Evolutionary conservation across 2,329 filamentous ascomycete genomes (phyloP), one percentile per base, ranked within the genome.

Genomic region (Torrubiella hemipterigena): DNA sequence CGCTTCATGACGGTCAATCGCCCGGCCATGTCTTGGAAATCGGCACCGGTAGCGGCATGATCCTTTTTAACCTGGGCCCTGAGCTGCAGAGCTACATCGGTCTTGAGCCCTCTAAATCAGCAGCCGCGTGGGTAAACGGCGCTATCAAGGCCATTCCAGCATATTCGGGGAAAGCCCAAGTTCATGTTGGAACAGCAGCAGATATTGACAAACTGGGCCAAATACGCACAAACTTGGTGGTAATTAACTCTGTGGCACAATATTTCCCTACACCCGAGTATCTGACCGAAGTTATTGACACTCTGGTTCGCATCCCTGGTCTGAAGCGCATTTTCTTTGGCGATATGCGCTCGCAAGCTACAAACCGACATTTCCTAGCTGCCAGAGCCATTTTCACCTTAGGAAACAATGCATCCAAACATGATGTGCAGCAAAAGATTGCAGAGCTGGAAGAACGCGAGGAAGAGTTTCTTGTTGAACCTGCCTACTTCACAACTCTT

Each of bases 1-100:
- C 40, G 0, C 38, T 51, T 2, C 36, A 27, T 9, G 38, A 45
- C 5, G 40, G 36, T 7, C 21, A 17, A 10, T 11, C 6, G 5
- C 22, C 35, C 3, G 34, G 35, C 2, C 26, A 41, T n/a, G 42
- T 53, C 1, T 38, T 53, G 1, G 51, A 53, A 27, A 33, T 54
- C 1, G 51, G 51, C 2, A 45, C 49, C 1, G 51, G 50, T 2
- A 34, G 42, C 1, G 50, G 51, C 1, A 54, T 51, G 49, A 45
- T 52, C 7, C 34, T 54, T 1, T 52, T 54, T 35, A 52, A 50
- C 14, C 27, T 53, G 12, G 29, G 13, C 1, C 2, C 33, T 7
- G 20, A 16, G 2, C 7, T 52, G 14, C 12, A 40, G 3, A 43
- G 30, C 12, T 52, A 52, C 12, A 15, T 46, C 7, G 51, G 50